Base-by-base conservation (phyloP, 805 yeast genomes). In the Saccharomycopsis oosterbeekiorum region DNA sequence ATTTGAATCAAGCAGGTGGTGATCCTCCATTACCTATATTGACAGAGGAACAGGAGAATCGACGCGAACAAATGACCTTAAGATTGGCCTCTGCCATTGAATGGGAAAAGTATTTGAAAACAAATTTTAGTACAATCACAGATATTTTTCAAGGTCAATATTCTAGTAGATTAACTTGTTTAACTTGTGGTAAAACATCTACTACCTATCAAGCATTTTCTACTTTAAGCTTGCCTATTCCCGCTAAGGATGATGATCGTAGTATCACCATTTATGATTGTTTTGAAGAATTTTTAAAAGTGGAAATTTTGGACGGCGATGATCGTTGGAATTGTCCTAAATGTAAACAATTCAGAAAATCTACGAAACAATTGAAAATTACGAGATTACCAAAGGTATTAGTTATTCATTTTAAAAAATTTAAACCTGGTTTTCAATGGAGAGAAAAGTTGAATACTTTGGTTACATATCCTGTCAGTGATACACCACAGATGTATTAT, bases 71-170 rank as follows among this genome's bases (percentile, higher is more conserved):
- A 34, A 72, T 89, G 68, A 87, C 96, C 0, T 78, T 90, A 1
- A 78, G 97, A 61, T 76, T 88, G 29, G 97, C 96, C 0, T 85
- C 96, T 0, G 82, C 94, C 0, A 82, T 90, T 57, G 97, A 92
- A 70, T 92, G 98, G 98, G 96, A 89, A 68, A 76, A 96, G 61
- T 90, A 90, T 70, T 74, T 89, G 60, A 84, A 84, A 62, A 80
- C 88, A 21, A 90, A 92, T 69, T 84, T 86, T 65, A 89, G 97
- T 47, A 78, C 85, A 1, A 80, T 92, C 26, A 94, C 88, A 1
- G 92, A 88, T 66, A 79, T 83, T 58, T 89, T 89, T 70, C 96
- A 89, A 70, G 98, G 97, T 0, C 97, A 92, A 72, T 88, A 86
- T 68, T 79, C 87, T 57, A 88, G 96, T n/a, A 85, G 82, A 59